Base-by-base conservation (phyloP, 805 yeast genomes). In the Candida boidinii region DNA sequence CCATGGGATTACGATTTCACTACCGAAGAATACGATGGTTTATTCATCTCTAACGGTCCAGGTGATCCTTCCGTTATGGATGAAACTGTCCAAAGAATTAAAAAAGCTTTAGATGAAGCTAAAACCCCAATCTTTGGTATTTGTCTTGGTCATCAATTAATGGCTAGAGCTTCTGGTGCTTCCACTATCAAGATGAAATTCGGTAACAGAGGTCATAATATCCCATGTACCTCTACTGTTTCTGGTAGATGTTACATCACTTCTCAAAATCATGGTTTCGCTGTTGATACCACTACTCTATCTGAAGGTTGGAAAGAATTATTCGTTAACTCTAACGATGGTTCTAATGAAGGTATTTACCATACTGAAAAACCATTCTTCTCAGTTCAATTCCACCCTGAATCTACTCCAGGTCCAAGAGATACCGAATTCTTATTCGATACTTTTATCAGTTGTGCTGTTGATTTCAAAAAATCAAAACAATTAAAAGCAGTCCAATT, bases 371-470 rank as follows among this genome's bases (percentile, higher is more conserved):
- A 81, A 59, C 98, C 99, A 25, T 81, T 70, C 57, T 92, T 92
- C 71, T 92, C 98, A 12, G 97, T 92, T 30, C 99, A 92, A 69
- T 90, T 92, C 73, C 99, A 92, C 59, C 99, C 99, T 17, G 99
- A 92, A 69, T 85, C 96, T 17, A 86, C 95, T 31, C 97, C 98
- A 30, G 99, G 99, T 58, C 99, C 99, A 58, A 78, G 95, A 58
- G 99, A 92, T 59, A 92, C 98, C 33, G 98, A 92, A 64, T 92
- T 88, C 62, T 69, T 92, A 58, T 92, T 92, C 51, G 98, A 92
- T 53, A 87, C 84, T 21, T 92, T 92, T 63, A 81, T 92, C 53
- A 62, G 84, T 44, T 59, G 96, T 31, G 94, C 92, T 32, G 57
- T 70, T 33, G 84, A 79, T 30, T 70, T 62, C 64, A 73, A 79